Percentiles rank a stretch among this genome's conserved stretches.
phyloP scores from a whole-genome alignment of 1,139 yeast genomes.

The Scheffersomyces lignicola region DNA sequence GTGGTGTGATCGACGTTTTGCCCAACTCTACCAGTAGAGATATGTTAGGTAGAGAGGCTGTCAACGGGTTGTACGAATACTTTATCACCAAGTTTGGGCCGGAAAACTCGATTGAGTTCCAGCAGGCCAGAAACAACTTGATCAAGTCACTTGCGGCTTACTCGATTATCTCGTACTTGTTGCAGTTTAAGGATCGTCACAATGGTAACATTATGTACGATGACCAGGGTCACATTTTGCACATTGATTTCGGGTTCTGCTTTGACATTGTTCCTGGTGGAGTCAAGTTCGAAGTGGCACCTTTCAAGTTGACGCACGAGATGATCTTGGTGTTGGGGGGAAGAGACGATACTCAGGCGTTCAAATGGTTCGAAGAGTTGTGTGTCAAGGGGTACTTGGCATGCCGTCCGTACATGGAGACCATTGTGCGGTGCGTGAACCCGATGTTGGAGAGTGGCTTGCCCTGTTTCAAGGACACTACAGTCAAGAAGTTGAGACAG shows the following conservation, averaged over 20 bases:
- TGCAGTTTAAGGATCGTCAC: constrained; percentile 97
- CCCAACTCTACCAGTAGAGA: constrained; percentile 96
- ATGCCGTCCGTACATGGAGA: constrained; percentile 85
- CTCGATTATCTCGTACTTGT: constrained; percentile 85
- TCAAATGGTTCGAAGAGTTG: constrained; percentile 90
- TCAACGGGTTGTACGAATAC: constrained; percentile 92
- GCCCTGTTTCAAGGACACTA: constrained; percentile 89
- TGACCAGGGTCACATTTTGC: constrained; percentile 89
- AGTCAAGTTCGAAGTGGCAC: constrained; percentile 95
- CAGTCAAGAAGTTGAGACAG: constrained; percentile 72
- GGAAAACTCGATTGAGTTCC: constrained; percentile 85
- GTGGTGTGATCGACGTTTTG: constrained; percentile 97
- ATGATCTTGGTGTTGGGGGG: constrained; percentile 98
- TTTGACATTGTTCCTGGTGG: constrained; percentile 99
- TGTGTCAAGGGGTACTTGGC: constrained; percentile 92
- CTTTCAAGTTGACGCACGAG: constrained; percentile 93
- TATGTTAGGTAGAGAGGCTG: constrained; percentile 98
- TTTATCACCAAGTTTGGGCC: constrained; percentile 92
- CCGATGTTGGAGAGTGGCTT: constrained; percentile 96
- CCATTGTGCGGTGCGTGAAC: constrained; percentile 77
- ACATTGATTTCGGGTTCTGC: constrained; percentile 97
- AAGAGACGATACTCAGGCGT: constrained; percentile 77
- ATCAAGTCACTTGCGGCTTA: constrained; percentile 95
- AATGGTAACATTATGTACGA: constrained; percentile 99
- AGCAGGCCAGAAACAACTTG: constrained; percentile 87